Evolutionary conservation across 352 stramenopile species (phyloP), one percentile per base, ranked within the genome.

Genomic region (Globisporangium splendens): DNA sequence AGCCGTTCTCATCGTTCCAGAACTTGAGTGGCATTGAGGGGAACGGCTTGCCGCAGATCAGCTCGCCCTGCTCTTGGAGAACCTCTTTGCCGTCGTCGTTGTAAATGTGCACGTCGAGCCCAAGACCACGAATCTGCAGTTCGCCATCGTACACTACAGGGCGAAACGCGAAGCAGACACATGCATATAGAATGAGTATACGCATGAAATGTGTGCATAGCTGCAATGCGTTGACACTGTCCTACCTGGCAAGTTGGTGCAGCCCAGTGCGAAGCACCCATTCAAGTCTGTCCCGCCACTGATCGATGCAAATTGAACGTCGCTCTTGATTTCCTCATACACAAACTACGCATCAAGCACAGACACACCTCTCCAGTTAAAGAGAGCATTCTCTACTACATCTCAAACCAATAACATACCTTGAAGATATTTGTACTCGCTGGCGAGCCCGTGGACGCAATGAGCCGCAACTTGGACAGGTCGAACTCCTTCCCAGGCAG

Each of bases 221-320:
- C n/a, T n/a, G n/a, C 2, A 8, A 43, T 43, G 38, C 38, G 8
- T 11, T 43, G 3, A 17, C 38, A 3, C 3, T 8, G 3, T 43
- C 38, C 38, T 74, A 84, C 74, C 71, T 68, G 86, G 70, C 11
- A 93, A 68, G 61, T 88, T 89, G 13, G 83, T 77, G 63, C 80
- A 90, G 7, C 83, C 83, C 4, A 89, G 65, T 44, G 79, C 77
- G 57, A 93, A 93, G 61, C 79, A 93, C 3, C 83, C 83, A 57
- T 93, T 93, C 31, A 93, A 68, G 55, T 96, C 86, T 13, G 86
- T 96, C 43, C 84, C 86, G 28, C 86, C 86, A 35, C 78, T 92
- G 64, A 96, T 94, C 14, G 78, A 90, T 3, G 79, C 77, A 42
- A 93, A 89, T 54, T 88, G 80, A n/a, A 88, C 77, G 53, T 91